A percentile compares a stretch with the other conserved stretches of the same genome.
Conservation (phyloP, 164 flowering plant genomes). For the Sextonia rubra region DNA sequence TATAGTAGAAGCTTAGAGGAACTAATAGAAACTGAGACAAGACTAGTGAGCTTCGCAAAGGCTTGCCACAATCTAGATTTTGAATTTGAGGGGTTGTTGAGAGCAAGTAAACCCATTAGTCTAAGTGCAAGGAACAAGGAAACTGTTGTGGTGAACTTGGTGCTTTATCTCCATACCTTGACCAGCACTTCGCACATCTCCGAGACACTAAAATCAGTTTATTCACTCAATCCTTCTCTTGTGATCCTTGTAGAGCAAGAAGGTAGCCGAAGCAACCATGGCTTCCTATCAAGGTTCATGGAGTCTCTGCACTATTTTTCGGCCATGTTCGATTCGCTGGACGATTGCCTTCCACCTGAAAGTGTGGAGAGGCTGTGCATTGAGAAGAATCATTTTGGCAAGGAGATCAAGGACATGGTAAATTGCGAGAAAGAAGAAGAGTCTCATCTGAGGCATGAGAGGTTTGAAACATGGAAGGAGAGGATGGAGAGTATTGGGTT, state of each 20-base stretch:
- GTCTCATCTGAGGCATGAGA: conserved; percentile 30
- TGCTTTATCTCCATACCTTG: conserved; percentile 42
- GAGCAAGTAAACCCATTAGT: conserved; percentile 30
- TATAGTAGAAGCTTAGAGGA: conserved; percentile 47
- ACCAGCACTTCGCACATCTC: conserved; percentile 30
- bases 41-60: conserved; percentile 53
- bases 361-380: conserved; percentile 56
- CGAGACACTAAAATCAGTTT: conserved; percentile 37
- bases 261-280: conserved; percentile 39
- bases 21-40: conserved; percentile 49
- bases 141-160: conserved; percentile 58
- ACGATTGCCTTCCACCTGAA: conserved; percentile 57
- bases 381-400: conserved; percentile 64
- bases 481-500: conserved; percentile 66
- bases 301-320: conserved; percentile 72
- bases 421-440: conserved; percentile 33
- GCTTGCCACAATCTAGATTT: conserved; percentile 44
- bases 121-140: conserved; percentile 39
- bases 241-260: conserved; percentile 59
- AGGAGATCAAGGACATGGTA: conserved; percentile 49
- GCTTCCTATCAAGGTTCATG: conserved; percentile 60
- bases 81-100: conserved; percentile 50
- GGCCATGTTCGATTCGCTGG: conserved; percentile 71
- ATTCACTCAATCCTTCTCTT: conserved; percentile 44
- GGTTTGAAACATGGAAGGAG: conserved; percentile 53